These are phyloP conservation scores for Mrakia blollopis DNA, from an alignment of 768 basidiomycete species.

Conservation along the genomic window DNA sequence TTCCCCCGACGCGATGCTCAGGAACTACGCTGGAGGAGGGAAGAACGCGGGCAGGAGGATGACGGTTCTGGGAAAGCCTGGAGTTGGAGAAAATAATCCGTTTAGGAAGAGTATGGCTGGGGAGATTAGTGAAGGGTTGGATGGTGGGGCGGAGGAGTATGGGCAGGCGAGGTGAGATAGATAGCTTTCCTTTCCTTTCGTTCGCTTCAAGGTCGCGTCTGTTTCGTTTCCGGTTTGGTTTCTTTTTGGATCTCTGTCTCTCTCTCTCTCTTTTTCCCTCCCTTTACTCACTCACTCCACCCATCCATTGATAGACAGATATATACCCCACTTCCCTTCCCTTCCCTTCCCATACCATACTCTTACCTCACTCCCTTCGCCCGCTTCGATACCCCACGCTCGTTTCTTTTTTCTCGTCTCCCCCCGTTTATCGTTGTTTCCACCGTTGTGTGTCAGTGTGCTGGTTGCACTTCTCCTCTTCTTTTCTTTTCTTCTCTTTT, in stretches of 20 bases:
- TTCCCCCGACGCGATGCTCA: conserved; percentile 19
- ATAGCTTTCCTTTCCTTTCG: not conserved
- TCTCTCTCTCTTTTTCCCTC: not conserved
- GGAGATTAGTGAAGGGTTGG: too few relatives aligned
- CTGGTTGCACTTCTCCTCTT: not conserved
- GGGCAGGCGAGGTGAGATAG: not conserved
- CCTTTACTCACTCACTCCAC: not conserved
- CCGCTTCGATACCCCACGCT: not conserved
- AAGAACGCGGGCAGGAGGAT: not conserved
- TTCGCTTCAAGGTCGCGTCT: too few relatives aligned
- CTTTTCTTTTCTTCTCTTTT: not conserved
- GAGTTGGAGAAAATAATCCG: conserved; percentile 22
- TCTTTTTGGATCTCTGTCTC: not conserved
- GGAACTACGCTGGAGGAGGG: conserved; percentile 1
- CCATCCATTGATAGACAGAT: not conserved
- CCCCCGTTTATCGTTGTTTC: not conserved
- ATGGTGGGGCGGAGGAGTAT: too few relatives aligned
- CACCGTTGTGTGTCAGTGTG: too few relatives aligned
- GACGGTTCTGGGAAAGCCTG: not conserved
- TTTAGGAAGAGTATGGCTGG: conserved; percentile 22
- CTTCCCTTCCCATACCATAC: not conserved
- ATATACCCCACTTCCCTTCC: too few relatives aligned
- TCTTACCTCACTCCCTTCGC: not conserved
- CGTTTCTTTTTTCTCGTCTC: not conserved
- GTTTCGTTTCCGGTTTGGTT: not conserved